Evolutionary conservation across 148 eudicot genomes (phyloP).

Genomic region (Oxyria digyna): DNA sequence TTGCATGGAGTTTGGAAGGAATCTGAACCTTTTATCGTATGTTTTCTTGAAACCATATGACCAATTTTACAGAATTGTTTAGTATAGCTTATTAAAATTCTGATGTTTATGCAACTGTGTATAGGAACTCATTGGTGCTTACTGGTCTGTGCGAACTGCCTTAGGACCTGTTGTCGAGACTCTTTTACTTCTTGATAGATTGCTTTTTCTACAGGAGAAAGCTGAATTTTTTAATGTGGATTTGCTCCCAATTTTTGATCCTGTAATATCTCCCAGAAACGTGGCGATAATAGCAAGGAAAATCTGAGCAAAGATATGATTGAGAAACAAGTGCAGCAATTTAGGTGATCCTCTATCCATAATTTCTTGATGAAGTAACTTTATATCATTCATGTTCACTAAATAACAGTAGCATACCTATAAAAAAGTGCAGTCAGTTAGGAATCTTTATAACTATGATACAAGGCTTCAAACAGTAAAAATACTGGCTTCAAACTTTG

Average conservation of each 20-base stretch:
- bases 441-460: no score
- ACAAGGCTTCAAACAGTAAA: no score
- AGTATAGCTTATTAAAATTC: background rate
- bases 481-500: no score
- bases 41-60: constrained; percentile 12
- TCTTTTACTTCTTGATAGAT: constrained; percentile 68
- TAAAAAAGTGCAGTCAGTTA: no score
- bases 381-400: background rate
- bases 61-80: background rate
- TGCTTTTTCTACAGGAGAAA: constrained; percentile 84
- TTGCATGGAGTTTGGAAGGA: constrained; percentile 53
- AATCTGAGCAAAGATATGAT: background rate
- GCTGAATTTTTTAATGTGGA: constrained; percentile 28
- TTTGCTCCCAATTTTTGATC: constrained; percentile 73
- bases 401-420: no score
- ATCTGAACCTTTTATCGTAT: constrained; percentile 48
- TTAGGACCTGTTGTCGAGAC: constrained; percentile 85
- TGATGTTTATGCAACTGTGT: constrained; percentile 9
- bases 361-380: background rate
- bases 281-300: constrained; percentile 69
- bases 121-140: constrained; percentile 84
- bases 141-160: constrained; percentile 89
- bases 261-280: constrained; percentile 74
- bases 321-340: background rate
- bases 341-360: background rate